Evolutionary conservation across 331 rosid genomes (phyloP), one percentile per base, ranked within the genome.

Genomic region (Quercus lobata): DNA sequence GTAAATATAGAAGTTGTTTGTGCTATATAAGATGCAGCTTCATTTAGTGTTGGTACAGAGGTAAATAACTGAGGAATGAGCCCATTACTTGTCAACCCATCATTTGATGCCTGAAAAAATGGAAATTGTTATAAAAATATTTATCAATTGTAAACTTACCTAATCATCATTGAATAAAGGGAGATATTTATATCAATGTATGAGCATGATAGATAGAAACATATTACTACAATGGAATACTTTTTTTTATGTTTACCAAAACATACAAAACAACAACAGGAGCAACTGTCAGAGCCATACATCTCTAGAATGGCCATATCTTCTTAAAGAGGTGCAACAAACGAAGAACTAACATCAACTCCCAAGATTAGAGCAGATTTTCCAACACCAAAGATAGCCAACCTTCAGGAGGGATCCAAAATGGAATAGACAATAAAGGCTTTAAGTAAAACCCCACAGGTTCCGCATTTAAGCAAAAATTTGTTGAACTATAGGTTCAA

Each of bases 11-110:
- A 89, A 16, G 99, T 90, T 82, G 97, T 93, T 84, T 91, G 96
- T 70, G 97, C 89, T 70, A 96, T 76, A 84, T 93, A 96, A 72
- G 97, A 86, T 65, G 98, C 98, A 73, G 98, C 99, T 0, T 89
- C 97, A 77, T 88, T 89, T 65, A 96, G 90, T 69, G 92, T 80
- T 24, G 99, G 96, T 52, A 96, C 86, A 32, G 98, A 93, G 29
- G 97, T 91, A 80, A 93, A 86, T 54, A 96, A 81, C 46, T 90
- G 92, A 79, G 97, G 99, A 78, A 93, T 80, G 79, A 90, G 76
- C 57, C 97, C 92, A 72, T 89, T 93, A 73, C 75, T 76, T 78
- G 81, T 37, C 78, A 81, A 63, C 70, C 78, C 81, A 76, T 88
- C 88, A 78, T 78, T 86, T 84, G 81, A 89, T 57, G 72, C 80